Base-by-base conservation (phyloP, 2,329 filamentous ascomycete species). In the Fusarium sp. region DNA sequence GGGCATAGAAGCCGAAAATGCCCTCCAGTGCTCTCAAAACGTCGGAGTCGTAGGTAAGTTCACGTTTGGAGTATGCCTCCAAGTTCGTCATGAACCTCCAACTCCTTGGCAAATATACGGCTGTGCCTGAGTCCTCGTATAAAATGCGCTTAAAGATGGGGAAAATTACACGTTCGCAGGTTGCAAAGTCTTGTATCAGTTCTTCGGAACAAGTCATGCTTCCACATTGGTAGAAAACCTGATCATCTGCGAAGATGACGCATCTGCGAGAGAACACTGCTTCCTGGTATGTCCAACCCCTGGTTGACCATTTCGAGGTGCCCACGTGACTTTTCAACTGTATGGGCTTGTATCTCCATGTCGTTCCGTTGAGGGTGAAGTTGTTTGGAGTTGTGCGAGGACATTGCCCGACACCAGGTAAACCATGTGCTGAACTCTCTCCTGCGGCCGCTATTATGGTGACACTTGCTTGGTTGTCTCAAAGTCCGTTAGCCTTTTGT, bases 131-230 rank as follows among this genome's bases (percentile, higher is more conserved):
- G 14, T 50, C 47, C 12, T 50, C 0, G 14, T 13, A 12, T 17
- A 2, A 0, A 0, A 48, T 32, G 2, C 28, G 47, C 8, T 50
- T 22, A 32, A 50, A 50, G 5, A 32, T 32, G 5, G 47, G 47
- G 3, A n/a, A 50, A 7, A 4, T 1, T 2, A 3, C 8, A 6
- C 11, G 7, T 50, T 18, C 28, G 8, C 28, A 32, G 3, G 0
- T 50, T 4, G 8, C 3, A n/a, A 18, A 18, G 3, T 32, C 47
- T 6, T 32, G 5, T 7, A 32, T 13, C 15, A 3, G 4, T n/a
- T 32, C 47, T 8, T 50, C 28, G 0, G 28, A 15, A 13, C 28
- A 50, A 3, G 47, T n/a, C 47, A 50, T 50, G 11, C 47, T 2
- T 14, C 28, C 47, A 32, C 47, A 50, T 50, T 50, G 47, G 15